Percentiles rank a stretch among this genome's conserved stretches.
phyloP scores from a whole-genome alignment of 805 yeast genomes.

The Torulaspora indica region DNA sequence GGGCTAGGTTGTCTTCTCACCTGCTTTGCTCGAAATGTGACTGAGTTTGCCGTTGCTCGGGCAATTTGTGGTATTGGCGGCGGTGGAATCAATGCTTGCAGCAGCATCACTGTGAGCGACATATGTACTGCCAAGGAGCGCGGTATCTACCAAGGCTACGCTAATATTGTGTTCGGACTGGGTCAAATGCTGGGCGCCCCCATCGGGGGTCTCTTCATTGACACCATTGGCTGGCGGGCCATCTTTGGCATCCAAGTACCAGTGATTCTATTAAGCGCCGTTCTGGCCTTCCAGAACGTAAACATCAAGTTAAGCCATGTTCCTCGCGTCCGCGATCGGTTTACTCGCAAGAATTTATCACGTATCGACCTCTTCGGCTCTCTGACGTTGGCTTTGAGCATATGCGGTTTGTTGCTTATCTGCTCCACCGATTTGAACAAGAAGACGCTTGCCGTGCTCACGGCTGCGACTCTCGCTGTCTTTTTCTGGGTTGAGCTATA shows the following conservation, averaged over 20 bases:
- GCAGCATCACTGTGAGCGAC: conserved; percentile 74
- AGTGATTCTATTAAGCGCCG: conserved; percentile 39
- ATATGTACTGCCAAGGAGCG: conserved; percentile 70
- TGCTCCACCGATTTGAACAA: conserved; percentile 47
- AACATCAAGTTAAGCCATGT: conserved; percentile 47
- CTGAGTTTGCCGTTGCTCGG: conserved; percentile 49
- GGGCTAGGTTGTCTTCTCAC: conserved; percentile 46
- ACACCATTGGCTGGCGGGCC: conserved; percentile 61
- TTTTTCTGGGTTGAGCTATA: conserved; percentile 36
- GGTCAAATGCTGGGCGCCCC: conserved; percentile 74
- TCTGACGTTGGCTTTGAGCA: conserved; percentile 50
- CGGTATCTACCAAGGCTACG: conserved; percentile 78
- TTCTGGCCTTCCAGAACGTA: conserved; percentile 35
- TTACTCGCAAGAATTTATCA: conserved; percentile 44
- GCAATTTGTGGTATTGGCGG: conserved; percentile 85
- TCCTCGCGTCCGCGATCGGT: conserved; percentile 45
- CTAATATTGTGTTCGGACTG: conserved; percentile 66
- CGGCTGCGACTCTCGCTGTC: conserved; percentile 33
- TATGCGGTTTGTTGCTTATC: conserved; percentile 43
- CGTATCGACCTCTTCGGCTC: conserved; percentile 70
- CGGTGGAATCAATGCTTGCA: conserved; percentile 75
- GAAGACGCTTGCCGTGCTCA: conserved; percentile 34
- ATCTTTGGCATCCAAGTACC: conserved; percentile 50
- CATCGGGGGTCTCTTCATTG: conserved; percentile 56
- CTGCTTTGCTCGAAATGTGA: conserved; percentile 32